phyloP scores from a whole-genome alignment of 2,329 filamentous ascomycete genomes.

The Chaetomiaceae sp. region DNA sequence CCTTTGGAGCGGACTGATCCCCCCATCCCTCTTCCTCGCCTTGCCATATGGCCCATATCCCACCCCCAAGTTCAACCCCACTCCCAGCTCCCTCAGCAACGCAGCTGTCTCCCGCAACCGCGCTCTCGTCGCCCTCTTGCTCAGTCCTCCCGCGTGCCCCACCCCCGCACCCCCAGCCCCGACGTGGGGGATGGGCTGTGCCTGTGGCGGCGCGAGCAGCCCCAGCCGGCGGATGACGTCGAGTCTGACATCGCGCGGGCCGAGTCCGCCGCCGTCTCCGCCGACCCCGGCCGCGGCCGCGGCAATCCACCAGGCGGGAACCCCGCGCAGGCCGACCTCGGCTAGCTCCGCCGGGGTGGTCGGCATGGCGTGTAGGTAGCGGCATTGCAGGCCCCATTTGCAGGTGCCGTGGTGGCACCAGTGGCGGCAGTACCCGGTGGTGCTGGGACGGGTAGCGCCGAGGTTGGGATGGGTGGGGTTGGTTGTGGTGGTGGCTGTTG shows the following conservation, averaged over 20 bases:
- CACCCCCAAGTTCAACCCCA: not conserved
- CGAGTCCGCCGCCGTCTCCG: no score
- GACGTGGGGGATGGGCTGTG: no score
- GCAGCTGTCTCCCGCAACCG: not conserved
- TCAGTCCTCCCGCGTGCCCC: not conserved
- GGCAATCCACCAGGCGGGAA: slow-evolving; percentile 41
- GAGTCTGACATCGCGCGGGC: no score
- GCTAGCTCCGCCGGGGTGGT: slow-evolving; percentile 36
- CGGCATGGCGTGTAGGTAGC: slow-evolving; percentile 47
- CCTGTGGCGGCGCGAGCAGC: no score
- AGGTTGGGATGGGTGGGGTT: no score
- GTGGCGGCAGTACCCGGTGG: slow-evolving; percentile 38
- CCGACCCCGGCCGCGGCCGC: not conserved
- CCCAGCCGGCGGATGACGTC: not conserved
- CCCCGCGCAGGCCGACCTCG: slow-evolving; percentile 39
- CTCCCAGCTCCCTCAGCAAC: slow-evolving; percentile 4
- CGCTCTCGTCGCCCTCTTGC: not conserved
- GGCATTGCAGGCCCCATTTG: slow-evolving; percentile 41
- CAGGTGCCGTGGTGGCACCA: slow-evolving; percentile 49
- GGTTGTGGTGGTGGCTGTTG: not conserved
- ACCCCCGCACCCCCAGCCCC: not conserved
- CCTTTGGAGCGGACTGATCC: not conserved
- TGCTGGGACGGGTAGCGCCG: no score
- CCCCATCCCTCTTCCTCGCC: slow-evolving; percentile 1
- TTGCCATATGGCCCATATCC: not conserved